A percentile compares a stretch with the other conserved stretches of the same genome.
Conservation (phyloP, 1,284 basidiomycete species). For the Schizophyllum amplum region DNA sequence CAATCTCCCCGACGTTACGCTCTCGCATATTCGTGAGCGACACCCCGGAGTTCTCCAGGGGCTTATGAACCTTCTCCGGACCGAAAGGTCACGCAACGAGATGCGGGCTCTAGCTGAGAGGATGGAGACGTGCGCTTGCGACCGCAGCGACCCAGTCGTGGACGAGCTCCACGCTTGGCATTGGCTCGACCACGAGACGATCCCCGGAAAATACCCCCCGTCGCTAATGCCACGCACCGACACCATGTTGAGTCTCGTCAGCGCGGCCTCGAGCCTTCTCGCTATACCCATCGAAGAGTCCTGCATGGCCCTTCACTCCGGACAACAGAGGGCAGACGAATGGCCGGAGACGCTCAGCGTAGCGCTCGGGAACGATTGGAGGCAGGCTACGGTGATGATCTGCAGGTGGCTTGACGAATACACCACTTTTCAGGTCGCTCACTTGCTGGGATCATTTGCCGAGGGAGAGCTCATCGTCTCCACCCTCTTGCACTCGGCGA, state of each 20-base stretch:
- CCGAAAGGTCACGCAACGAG: conserved; percentile 6
- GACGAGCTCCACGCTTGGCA: conserved; percentile 9
- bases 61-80: conserved; percentile 3
- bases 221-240: conserved; percentile 1
- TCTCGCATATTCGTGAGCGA: not conserved
- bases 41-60: not conserved
- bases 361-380: conserved; percentile 4
- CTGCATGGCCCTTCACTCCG: not conserved
- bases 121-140: conserved; percentile 9
- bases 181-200: conserved; percentile 3
- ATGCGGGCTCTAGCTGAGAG: conserved; percentile 7
- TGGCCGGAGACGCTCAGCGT: conserved; percentile 4
- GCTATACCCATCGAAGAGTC: conserved; percentile 2
- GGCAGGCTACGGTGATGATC: conserved; percentile 5
- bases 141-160: conserved; percentile 7
- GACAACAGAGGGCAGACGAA: not conserved
- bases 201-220: conserved; percentile 2
- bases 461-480: conserved; percentile 2
- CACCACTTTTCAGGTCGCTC: not conserved
- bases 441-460: not conserved
- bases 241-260: conserved; percentile 8
- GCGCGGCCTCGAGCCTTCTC: conserved; percentile 4
- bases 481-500: conserved; percentile 6
- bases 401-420: conserved; percentile 10
- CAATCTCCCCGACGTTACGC: not conserved